These are phyloP conservation scores for Wallacemonas sp. DNA, from an alignment of 208 protist genomes.

Conservation along the genomic window DNA sequence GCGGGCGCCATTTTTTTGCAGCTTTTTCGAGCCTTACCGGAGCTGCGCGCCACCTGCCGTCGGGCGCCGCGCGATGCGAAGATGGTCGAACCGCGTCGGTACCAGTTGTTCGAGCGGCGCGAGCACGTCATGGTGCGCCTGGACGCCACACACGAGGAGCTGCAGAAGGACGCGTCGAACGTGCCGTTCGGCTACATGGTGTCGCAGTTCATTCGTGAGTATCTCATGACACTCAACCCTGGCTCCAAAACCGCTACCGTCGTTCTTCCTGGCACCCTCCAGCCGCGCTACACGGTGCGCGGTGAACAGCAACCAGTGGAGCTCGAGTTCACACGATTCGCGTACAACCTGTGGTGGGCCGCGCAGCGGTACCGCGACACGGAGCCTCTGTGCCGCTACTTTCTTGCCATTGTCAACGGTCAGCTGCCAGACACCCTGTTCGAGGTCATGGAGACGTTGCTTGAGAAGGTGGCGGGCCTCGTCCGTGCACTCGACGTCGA, in stretches of 20 bases:
- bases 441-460: slow-evolving; percentile 33
- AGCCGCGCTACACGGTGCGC: slow-evolving; percentile 18
- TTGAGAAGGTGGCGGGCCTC: slow-evolving; percentile 17
- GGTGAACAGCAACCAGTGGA: slow-evolving; percentile 33
- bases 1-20: slow-evolving; percentile 37
- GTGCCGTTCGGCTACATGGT: slow-evolving; percentile 72
- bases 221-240: slow-evolving; percentile 29
- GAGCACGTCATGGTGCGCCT: slow-evolving; percentile 24
- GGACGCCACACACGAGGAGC: slow-evolving; percentile 54
- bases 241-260: slow-evolving; percentile 17
- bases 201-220: slow-evolving; percentile 35
- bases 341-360: slow-evolving; percentile 75
- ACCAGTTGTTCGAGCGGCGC: slow-evolving; percentile 55
- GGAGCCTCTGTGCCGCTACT: slow-evolving; percentile 70
- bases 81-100: slow-evolving; percentile 61
- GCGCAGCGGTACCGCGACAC: slow-evolving; percentile 45
- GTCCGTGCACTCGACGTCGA: slow-evolving; percentile 50
- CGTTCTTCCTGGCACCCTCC: slow-evolving; percentile 33
- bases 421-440: slow-evolving; percentile 43
- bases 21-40: slow-evolving; percentile 43
- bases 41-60: slow-evolving; percentile 29
- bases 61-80: slow-evolving; percentile 40
- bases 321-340: slow-evolving; percentile 58
- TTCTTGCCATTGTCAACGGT: slow-evolving; percentile 57
- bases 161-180: slow-evolving; percentile 28